These are phyloP conservation scores for Paecilomyces sp. DNA, from an alignment of 2,329 filamentous ascomycete species.

Conservation along the genomic window DNA sequence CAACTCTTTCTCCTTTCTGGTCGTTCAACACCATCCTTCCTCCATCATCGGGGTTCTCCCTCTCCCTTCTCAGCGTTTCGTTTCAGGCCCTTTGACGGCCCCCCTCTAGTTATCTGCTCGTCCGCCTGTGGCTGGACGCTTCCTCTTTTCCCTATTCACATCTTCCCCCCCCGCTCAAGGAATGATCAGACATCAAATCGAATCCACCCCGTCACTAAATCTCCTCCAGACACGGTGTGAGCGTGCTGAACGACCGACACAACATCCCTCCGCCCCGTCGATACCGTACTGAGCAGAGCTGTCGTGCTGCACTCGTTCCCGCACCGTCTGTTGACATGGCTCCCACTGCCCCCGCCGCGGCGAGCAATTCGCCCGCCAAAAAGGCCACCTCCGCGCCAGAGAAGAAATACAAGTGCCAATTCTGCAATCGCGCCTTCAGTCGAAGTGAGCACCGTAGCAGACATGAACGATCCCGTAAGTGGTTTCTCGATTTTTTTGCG, in stretches of 20 bases:
- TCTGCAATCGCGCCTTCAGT: slow-evolving; percentile 95
- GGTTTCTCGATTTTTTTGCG: neutral
- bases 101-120: slow-evolving; percentile 7
- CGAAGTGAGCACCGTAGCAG: slow-evolving; percentile 93
- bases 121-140: slow-evolving; percentile 36
- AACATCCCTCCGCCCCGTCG: slow-evolving; percentile 13
- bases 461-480: slow-evolving; percentile 97
- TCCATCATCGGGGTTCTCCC: slow-evolving; percentile 7
- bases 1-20: neutral
- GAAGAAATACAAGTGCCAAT: slow-evolving; percentile 99
- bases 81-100: slow-evolving; percentile 1
- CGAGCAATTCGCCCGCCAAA: slow-evolving; percentile 69
- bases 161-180: slow-evolving; percentile 27
- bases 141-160: slow-evolving; percentile 16
- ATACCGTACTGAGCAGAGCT: slow-evolving; percentile 18
- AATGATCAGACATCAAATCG: slow-evolving; percentile 37
- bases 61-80: slow-evolving; percentile 2
- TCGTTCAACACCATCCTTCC: slow-evolving; percentile 2
- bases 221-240: slow-evolving; percentile 37
- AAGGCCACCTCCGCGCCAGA: slow-evolving; percentile 75
- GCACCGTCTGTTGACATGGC: slow-evolving; percentile 27
- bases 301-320: slow-evolving; percentile 7
- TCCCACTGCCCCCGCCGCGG: slow-evolving; percentile 50
- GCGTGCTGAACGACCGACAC: slow-evolving; percentile 29
- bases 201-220: slow-evolving; percentile 30